phyloP scores from a whole-genome alignment of 1,284 basidiomycete species.

The Microbotryomycetes sp. region DNA sequence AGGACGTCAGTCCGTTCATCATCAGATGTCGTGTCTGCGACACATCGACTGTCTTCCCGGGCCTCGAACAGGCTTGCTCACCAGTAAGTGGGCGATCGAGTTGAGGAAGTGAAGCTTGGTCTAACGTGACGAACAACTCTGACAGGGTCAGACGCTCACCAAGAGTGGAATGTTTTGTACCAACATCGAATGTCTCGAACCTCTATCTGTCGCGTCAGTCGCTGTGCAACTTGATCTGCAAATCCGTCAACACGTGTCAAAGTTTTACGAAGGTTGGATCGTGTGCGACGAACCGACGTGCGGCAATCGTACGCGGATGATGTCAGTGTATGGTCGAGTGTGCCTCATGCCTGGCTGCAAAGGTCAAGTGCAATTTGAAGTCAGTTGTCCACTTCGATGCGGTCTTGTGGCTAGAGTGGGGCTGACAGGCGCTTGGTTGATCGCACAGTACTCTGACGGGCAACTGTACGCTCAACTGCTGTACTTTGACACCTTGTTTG shows the following conservation, averaged over 20 bases:
- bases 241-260: slow-evolving; percentile 66
- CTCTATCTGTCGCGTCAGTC: slow-evolving; percentile 57
- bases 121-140: no score
- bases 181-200: slow-evolving; percentile 51
- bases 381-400: no score
- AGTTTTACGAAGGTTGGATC: slow-evolving; percentile 85
- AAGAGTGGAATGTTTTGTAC: slow-evolving; percentile 51
- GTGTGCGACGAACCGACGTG: slow-evolving; percentile 84
- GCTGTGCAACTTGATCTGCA: slow-evolving; percentile 79
- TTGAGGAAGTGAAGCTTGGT: no score
- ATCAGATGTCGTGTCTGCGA: slow-evolving; percentile 70
- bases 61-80: slow-evolving; percentile 60
- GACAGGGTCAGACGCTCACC: slow-evolving; percentile 41
- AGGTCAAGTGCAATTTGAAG: slow-evolving; percentile 67
- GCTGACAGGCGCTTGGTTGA: slow-evolving; percentile 2
- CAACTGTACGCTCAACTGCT: slow-evolving; percentile 80
- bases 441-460: slow-evolving; percentile 66
- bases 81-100: no score
- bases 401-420: no score
- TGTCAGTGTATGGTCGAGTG: slow-evolving; percentile 80
- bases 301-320: slow-evolving; percentile 73
- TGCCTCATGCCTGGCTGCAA: slow-evolving; percentile 64
- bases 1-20: slow-evolving; percentile 60
- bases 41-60: slow-evolving; percentile 57
- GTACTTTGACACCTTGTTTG: slow-evolving; percentile 71